Evolutionary conservation across 1,284 basidiomycete species (phyloP), one percentile per base, ranked within the genome.

Genomic region (Rhodofomes roseus): DNA sequence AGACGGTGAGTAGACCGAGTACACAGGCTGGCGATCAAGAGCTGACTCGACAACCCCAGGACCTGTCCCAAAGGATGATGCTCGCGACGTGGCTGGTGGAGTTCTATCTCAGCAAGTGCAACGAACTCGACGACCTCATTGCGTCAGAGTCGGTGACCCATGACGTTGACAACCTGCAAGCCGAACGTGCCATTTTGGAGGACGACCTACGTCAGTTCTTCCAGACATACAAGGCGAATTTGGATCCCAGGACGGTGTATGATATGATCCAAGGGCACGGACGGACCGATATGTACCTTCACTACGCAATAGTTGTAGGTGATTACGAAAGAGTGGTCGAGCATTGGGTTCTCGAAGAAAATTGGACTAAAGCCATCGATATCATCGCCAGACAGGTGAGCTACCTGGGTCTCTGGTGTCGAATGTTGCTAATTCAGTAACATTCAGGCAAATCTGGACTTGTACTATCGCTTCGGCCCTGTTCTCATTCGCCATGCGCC

Each of bases 51-150:
- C 16, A 29, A 40, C 52, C 58, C 20, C 63, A 96, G 93, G 94
- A 97, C 66, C 67, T 93, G 51, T 95, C 93, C 0, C 95, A 98
- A 73, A 84, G 97, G 36, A 95, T 96, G 89, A 96, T 99, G 90
- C 80, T 99, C 8, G 95, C 97, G 1, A 98, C 96, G 0, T 99
- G 97, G 97, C 87, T 99, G 7, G 89, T 97, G 31, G 97, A 99
- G 74, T 95, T 99, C 65, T 98, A 96, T 71, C 84, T 99, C 23
- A 92, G 90, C 75, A 98, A 97, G 77, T 95, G 95, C 73, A 96
- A 98, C 69, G 93, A 96, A 64, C 80, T 98, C 53, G 97, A 99
- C 71, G 97, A 99, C 69, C 77, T 93, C 18, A 83, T 90, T 48
- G 90, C 87, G 0, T 89, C 95, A 0, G 93, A 95, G 73, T 89